These are phyloP conservation scores for Wallacemonas collosoma DNA, from an alignment of 208 protist species.

Conservation along the genomic window DNA sequence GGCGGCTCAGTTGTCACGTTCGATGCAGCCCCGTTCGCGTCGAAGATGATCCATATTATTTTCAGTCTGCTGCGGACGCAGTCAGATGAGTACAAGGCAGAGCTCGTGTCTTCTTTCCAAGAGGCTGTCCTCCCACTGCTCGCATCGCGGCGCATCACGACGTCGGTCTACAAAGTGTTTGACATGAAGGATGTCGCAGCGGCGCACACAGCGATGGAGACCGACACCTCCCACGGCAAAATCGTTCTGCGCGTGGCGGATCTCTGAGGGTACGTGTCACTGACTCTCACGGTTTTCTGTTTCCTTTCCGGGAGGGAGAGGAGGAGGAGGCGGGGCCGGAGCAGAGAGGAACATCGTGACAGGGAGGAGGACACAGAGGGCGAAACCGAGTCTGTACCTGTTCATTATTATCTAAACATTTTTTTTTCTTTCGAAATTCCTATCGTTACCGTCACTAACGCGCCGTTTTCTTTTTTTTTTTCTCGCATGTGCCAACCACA, in stretches of 20 bases:
- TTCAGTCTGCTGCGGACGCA: not conserved
- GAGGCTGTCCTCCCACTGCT: slow-evolving; percentile 4
- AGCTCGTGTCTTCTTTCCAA: not conserved
- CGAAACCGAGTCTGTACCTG: too few relatives aligned
- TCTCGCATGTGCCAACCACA: too few relatives aligned
- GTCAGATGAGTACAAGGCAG: slow-evolving; percentile 1
- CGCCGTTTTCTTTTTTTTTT: too few relatives aligned
- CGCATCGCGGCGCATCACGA: not conserved
- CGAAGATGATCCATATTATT: not conserved
- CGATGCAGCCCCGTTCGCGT: too few relatives aligned
- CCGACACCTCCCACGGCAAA: not conserved
- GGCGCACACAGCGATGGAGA: slow-evolving; percentile 11
- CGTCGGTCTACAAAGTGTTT: not conserved
- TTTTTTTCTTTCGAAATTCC: not conserved
- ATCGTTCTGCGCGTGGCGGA: slow-evolving; percentile 8
- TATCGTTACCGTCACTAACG: not conserved
- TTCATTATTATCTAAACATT: not conserved
- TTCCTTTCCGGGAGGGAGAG: too few relatives aligned
- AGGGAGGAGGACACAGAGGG: too few relatives aligned
- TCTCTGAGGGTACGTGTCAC: not conserved
- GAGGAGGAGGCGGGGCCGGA: too few relatives aligned
- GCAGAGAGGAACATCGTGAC: too few relatives aligned
- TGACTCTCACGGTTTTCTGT: too few relatives aligned
- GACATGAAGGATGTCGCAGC: not conserved
- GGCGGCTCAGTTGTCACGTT: too few relatives aligned